These are phyloP conservation scores for Cardamine resedifolia DNA, from an alignment of 345 rosid species.

Conservation along the genomic window DNA sequence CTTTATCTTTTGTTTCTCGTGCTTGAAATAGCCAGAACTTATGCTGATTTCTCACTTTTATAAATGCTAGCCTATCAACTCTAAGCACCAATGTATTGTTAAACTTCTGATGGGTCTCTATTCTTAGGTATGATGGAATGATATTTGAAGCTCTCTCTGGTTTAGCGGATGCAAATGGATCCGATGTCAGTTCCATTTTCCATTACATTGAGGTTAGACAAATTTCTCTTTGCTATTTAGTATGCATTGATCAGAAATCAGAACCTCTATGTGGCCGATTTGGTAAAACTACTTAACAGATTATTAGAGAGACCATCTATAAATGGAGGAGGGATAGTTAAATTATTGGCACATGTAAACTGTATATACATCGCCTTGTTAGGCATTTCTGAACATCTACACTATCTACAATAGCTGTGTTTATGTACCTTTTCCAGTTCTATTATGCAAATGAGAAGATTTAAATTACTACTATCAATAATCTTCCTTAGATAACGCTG, in stretches of 20 bases:
- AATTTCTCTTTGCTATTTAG: constrained; percentile 21
- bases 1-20: constrained; percentile 7
- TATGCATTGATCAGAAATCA: background rate
- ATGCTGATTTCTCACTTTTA: background rate
- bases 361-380: background rate
- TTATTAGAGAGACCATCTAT: background rate
- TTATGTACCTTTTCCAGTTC: background rate
- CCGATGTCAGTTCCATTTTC: constrained; percentile 59
- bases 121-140: constrained; percentile 60
- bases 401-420: background rate
- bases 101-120: background rate
- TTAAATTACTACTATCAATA: background rate
- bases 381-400: background rate
- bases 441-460: background rate
- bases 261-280: background rate
- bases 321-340: background rate
- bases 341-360: constrained; percentile 11
- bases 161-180: constrained; percentile 62
- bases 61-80: background rate
- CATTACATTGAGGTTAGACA: constrained; percentile 62
- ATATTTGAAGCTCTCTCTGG: constrained; percentile 78
- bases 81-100: background rate
- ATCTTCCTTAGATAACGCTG: background rate
- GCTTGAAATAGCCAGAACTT: too few species aligned
- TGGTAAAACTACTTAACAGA: background rate